These are phyloP conservation scores for Claviceps cyperi DNA, from an alignment of 2,329 filamentous ascomycete species.

Conservation along the genomic window DNA sequence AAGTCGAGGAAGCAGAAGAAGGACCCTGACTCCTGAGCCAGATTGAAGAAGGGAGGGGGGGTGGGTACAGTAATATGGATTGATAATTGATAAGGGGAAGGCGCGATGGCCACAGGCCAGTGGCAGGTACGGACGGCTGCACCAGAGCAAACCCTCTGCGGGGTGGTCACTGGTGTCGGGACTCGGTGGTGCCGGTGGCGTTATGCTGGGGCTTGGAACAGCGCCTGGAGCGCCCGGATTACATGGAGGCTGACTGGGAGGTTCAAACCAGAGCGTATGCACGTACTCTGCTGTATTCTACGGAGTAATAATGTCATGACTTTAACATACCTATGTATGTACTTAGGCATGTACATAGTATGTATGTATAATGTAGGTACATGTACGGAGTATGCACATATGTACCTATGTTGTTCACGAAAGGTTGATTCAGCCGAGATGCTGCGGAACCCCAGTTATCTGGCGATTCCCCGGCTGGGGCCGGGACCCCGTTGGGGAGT, in stretches of 20 bases:
- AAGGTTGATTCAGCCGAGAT: too few species aligned
- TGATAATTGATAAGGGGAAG: not conserved
- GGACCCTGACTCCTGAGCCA: conserved; percentile 1
- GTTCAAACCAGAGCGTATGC: not conserved
- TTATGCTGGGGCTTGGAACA: not conserved
- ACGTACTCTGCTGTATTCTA: not conserved
- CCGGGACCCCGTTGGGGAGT: too few species aligned
- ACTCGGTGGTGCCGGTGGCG: not conserved
- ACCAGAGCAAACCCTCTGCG: not conserved
- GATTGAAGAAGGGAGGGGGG: not conserved
- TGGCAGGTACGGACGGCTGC: not conserved
- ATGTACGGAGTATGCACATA: too few species aligned
- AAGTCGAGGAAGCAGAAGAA: not conserved
- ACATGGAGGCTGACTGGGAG: not conserved
- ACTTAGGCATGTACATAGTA: too few species aligned
- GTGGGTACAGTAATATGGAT: not conserved
- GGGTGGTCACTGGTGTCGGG: not conserved
- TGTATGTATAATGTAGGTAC: too few species aligned
- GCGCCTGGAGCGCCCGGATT: not conserved
- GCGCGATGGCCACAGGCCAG: not conserved
- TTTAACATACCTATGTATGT: too few species aligned
- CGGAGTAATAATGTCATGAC: too few species aligned
- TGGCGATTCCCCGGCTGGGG: too few species aligned
- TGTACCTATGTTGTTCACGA: too few species aligned
- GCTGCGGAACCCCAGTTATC: too few species aligned